Evolutionary conservation across 768 basidiomycete genomes (phyloP).

Genomic region (Rhodotorula taiwanensis): DNA sequence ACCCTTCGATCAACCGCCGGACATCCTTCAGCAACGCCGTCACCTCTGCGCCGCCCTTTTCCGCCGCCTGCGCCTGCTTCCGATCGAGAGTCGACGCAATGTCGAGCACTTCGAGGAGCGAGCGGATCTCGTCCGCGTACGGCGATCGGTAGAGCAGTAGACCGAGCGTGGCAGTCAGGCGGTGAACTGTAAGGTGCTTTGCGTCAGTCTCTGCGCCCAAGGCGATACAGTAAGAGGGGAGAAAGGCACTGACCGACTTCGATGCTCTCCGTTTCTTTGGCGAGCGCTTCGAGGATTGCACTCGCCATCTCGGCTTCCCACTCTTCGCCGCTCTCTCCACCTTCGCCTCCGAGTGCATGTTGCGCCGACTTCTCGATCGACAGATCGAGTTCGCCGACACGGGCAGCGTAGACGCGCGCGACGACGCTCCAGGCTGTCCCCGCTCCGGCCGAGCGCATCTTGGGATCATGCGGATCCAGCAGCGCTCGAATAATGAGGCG

Average conservation of each 20-base stretch:
- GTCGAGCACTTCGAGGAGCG: constrained; percentile 66
- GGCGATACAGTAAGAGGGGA: constrained; percentile 5
- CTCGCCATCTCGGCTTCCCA: constrained; percentile 80
- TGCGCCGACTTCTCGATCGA: constrained; percentile 74
- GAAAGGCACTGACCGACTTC: constrained; percentile 62
- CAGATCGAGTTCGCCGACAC: constrained; percentile 48
- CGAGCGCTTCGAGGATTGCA: constrained; percentile 72
- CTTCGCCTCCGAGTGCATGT: constrained; percentile 57
- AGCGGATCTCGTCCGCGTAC: constrained; percentile 52
- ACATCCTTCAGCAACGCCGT: too few species aligned
- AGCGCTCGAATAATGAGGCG: constrained; percentile 20
- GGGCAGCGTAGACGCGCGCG: constrained; percentile 12
- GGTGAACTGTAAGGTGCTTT: constrained; percentile 56
- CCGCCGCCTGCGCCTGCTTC: too few species aligned
- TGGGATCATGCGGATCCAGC: constrained; percentile 18
- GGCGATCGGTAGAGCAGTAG: constrained; percentile 71
- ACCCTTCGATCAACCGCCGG: too few species aligned
- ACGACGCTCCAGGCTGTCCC: constrained; percentile 30
- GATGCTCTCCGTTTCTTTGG: constrained; percentile 62
- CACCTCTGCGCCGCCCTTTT: too few species aligned
- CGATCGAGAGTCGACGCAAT: constrained; percentile 46
- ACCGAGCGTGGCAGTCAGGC: constrained; percentile 69
- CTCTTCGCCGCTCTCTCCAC: constrained; percentile 56
- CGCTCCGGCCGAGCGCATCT: constrained; percentile 12
- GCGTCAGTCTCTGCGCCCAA: not conserved